Evolutionary conservation across 2,329 filamentous ascomycete species (phyloP).

Genomic region (Esteya vermicola): DNA sequence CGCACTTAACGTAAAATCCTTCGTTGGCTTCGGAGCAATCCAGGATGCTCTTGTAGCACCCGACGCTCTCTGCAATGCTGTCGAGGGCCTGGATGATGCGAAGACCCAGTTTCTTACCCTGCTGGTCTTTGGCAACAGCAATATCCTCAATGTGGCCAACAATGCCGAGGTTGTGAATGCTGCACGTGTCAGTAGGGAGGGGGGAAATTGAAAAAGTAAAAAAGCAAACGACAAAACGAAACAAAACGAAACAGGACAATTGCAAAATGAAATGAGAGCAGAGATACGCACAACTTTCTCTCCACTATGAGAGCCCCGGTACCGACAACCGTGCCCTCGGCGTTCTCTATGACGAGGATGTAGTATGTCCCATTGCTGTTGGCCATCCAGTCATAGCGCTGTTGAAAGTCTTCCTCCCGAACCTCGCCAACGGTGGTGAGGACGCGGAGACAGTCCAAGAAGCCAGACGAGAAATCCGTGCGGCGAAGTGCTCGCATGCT

Average conservation of each 20-base stretch:
- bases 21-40: slow-evolving; percentile 95
- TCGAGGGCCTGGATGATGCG: slow-evolving; percentile 90
- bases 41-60: slow-evolving; percentile 94
- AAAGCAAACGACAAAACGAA: neutral
- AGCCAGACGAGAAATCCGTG: slow-evolving; percentile 66
- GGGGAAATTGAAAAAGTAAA: neutral
- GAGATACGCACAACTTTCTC: slow-evolving; percentile 81
- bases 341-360: slow-evolving; percentile 73
- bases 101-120: slow-evolving; percentile 91
- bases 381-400: slow-evolving; percentile 72
- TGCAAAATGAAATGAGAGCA: no score
- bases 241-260: neutral
- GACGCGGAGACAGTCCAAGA: slow-evolving; percentile 81
- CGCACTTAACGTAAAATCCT: slow-evolving; percentile 97
- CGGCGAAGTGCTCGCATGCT: slow-evolving; percentile 65
- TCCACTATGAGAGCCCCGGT: slow-evolving; percentile 85
- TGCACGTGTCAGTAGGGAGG: slow-evolving; percentile 15
- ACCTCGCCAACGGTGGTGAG: slow-evolving; percentile 90
- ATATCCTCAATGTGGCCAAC: slow-evolving; percentile 98
- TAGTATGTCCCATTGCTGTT: slow-evolving; percentile 66
- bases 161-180: slow-evolving; percentile 64
- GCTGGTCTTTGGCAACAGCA: slow-evolving; percentile 84
- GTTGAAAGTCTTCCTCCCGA: slow-evolving; percentile 55
- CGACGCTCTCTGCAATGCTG: slow-evolving; percentile 71
- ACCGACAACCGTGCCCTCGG: slow-evolving; percentile 56